phyloP scores from a whole-genome alignment of 805 yeast species.

The Starmerella floris region DNA sequence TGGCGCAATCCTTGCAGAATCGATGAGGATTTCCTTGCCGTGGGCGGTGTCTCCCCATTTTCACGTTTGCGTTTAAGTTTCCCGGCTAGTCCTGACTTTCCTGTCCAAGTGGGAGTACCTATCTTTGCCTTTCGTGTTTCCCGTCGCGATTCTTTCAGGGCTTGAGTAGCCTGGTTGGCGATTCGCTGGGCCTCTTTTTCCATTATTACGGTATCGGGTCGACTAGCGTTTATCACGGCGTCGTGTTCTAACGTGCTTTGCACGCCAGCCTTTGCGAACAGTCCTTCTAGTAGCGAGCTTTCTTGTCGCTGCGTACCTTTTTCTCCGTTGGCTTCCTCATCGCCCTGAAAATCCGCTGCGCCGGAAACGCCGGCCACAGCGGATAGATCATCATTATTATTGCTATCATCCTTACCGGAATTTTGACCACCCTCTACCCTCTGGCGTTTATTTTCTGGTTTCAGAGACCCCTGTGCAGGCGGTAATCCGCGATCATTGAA shows the following conservation, averaged over 20 bases:
- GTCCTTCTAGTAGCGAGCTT: slow-evolving; percentile 51
- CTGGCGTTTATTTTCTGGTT: slow-evolving; percentile 29
- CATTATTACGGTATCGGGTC: slow-evolving; percentile 41
- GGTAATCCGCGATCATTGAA: slow-evolving; percentile 29
- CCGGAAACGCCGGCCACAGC: slow-evolving; percentile 15
- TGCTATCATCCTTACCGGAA: slow-evolving; percentile 22
- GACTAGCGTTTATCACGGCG: slow-evolving; percentile 44
- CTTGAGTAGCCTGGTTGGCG: slow-evolving; percentile 49
- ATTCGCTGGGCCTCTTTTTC: slow-evolving; percentile 51
- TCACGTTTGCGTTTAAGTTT: slow-evolving; percentile 20
- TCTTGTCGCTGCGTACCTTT: slow-evolving; percentile 2
- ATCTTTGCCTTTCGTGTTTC: slow-evolving; percentile 36
- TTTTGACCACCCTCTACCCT: slow-evolving; percentile 23
- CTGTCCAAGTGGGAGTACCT: slow-evolving; percentile 95
- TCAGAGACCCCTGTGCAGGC: neutral
- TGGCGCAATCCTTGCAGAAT: slow-evolving; percentile 39
- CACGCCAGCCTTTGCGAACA: slow-evolving; percentile 58
- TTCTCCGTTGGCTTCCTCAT: slow-evolving; percentile 38
- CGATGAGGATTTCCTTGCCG: slow-evolving; percentile 30
- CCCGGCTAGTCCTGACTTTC: slow-evolving; percentile 79
- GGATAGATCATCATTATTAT: slow-evolving; percentile 26
- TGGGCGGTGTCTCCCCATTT: neutral
- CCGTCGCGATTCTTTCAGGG: slow-evolving; percentile 45
- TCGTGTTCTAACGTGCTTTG: slow-evolving; percentile 73
- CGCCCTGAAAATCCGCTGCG: slow-evolving; percentile 38